These are phyloP conservation scores for Brassica balearica DNA, from an alignment of 441 rosid genomes.

Conservation along the genomic window DNA sequence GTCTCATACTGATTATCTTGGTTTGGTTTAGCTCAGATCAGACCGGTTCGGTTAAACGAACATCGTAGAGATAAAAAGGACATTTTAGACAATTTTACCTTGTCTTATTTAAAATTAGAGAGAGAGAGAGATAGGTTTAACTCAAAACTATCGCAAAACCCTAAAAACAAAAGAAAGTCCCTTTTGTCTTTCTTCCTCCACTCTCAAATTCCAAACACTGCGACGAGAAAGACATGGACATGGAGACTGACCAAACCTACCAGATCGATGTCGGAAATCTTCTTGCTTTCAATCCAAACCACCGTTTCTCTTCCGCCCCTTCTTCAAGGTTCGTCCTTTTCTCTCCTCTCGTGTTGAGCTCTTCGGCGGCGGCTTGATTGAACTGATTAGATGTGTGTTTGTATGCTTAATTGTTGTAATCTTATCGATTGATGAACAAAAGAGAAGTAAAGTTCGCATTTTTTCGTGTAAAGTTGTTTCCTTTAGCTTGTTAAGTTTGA, in stretches of 20 bases:
- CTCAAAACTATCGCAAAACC: background rate
- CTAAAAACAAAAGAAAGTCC: background rate
- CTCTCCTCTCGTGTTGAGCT: background rate
- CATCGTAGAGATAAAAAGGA: too few species aligned
- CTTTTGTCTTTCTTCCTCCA: conserved; percentile 12
- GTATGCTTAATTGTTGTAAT: too few species aligned
- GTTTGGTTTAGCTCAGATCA: too few species aligned
- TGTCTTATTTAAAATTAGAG: too few species aligned
- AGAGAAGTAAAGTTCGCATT: conserved; percentile 14
- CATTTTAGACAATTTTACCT: too few species aligned
- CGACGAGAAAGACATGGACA: conserved; percentile 41
- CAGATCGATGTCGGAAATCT: conserved; percentile 83
- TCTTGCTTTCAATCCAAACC: conserved; percentile 64
- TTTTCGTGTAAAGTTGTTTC: background rate
- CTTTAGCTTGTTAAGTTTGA: background rate
- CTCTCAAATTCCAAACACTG: conserved; percentile 19
- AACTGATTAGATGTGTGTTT: too few species aligned
- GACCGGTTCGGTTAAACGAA: too few species aligned
- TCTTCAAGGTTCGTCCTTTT: conserved; percentile 64
- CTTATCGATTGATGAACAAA: too few species aligned
- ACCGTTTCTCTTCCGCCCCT: conserved; percentile 59
- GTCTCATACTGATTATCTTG: too few species aligned
- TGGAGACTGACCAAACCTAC: conserved; percentile 45
- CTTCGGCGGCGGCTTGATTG: conserved; percentile 23
- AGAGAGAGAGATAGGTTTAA: too few species aligned